Conservation (phyloP, 2,329 filamentous ascomycete species). For the Rosellinia necatrix region DNA sequence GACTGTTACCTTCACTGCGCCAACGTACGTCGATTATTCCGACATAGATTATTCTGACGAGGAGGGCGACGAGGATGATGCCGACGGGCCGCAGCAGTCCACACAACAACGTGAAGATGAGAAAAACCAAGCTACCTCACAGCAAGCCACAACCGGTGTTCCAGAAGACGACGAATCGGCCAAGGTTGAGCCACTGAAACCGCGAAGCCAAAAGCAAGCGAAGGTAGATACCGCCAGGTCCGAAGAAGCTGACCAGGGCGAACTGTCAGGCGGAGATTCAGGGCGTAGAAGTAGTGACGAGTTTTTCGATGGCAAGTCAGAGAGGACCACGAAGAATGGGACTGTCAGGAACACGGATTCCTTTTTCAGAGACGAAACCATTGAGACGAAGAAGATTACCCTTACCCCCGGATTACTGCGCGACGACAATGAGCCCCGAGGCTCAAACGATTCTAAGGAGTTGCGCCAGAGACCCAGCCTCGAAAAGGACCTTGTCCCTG, state of each 20-base stretch:
- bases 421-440: slow-evolving; percentile 67
- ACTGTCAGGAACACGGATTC: slow-evolving; percentile 91
- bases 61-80: slow-evolving; percentile 61
- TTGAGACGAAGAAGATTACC: slow-evolving; percentile 96
- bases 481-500: slow-evolving; percentile 51
- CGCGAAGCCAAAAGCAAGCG: slow-evolving; percentile 49
- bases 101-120: slow-evolving; percentile 41
- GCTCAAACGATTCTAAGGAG: slow-evolving; percentile 51
- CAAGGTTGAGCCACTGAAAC: slow-evolving; percentile 61
- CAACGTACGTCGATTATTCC: slow-evolving; percentile 86
- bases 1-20: slow-evolving; percentile 82
- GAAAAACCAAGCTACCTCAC: slow-evolving; percentile 37
- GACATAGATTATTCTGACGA: slow-evolving; percentile 87
- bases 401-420: slow-evolving; percentile 90
- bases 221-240: slow-evolving; percentile 43
- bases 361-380: slow-evolving; percentile 94
- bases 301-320: slow-evolving; percentile 59
- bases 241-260: slow-evolving; percentile 43
- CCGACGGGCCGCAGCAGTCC: slow-evolving; percentile 45
- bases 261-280: slow-evolving; percentile 29
- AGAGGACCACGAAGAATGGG: slow-evolving; percentile 76
- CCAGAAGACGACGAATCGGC: slow-evolving; percentile 55
- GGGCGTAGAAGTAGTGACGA: slow-evolving; percentile 66
- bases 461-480: slow-evolving; percentile 64
- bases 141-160: slow-evolving; percentile 40